Percentiles rank a stretch among this genome's conserved stretches.
phyloP scores from a whole-genome alignment of 306 rosid species.

The Corylus heterophylla region DNA sequence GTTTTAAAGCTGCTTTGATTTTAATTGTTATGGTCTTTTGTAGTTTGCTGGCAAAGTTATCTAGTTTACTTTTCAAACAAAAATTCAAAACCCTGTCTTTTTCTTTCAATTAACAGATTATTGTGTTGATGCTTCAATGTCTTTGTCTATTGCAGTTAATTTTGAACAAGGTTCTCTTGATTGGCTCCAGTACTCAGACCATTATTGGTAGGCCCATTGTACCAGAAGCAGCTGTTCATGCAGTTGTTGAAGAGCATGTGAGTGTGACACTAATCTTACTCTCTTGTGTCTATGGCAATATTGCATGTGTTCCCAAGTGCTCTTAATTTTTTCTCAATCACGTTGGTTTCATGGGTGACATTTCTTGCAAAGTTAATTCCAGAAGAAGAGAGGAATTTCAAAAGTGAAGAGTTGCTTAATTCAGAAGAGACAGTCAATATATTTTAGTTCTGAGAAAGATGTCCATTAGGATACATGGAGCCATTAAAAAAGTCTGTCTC shows the following conservation, averaged over 20 bases:
- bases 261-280: slow-evolving; percentile 28
- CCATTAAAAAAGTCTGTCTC: background rate
- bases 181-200: slow-evolving; percentile 81
- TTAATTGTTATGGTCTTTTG: background rate
- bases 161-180: slow-evolving; percentile 73
- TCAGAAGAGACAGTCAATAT: background rate
- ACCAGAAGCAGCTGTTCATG: slow-evolving; percentile 82
- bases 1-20: background rate
- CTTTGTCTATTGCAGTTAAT: slow-evolving; percentile 60
- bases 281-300: background rate
- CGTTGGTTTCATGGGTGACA: background rate
- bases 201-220: slow-evolving; percentile 81
- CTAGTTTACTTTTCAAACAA: background rate
- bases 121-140: slow-evolving; percentile 6
- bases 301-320: background rate
- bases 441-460: background rate
- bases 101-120: slow-evolving; percentile 14
- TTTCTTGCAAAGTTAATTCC: background rate
- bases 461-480: background rate
- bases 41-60: background rate
- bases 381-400: background rate
- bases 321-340: background rate
- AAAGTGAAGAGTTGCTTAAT: background rate
- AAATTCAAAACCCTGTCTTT: background rate
- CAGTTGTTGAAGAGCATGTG: slow-evolving; percentile 95